Base-by-base conservation (phyloP, 2,329 filamentous ascomycete genomes). In the Aspergillus japonicus region DNA sequence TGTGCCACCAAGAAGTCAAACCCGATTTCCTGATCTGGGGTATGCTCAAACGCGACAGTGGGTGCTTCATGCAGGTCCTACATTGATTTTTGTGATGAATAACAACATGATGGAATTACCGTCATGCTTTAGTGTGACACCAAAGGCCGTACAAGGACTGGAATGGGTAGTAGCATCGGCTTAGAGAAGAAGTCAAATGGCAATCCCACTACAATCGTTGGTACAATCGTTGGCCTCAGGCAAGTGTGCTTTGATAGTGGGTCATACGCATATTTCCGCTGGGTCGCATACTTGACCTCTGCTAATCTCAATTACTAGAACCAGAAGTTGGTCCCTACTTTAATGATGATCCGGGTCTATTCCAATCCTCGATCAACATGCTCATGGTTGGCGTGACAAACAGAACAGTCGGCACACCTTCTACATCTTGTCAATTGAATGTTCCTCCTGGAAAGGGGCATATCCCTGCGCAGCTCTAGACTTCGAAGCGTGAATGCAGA, bases 181-280 rank as follows among this genome's bases (percentile, higher is more conserved):
- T 23, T 23, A 29, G 12, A n/a, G 31, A 12, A 52, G 33, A 52
- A 35, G 33, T 26, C 2, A 23, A 35, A 12, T 16, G 42, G 53
- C n/a, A 55, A 55, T 24, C 33, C n/a, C 53, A 29, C 26, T 29
- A 48, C 53, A 8, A 29, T 29, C 7, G 3, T 35, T 19, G 16
- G 14, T 47, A 48, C 53, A 29, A 29, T 3, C 26, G 3, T 24
- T 19, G 6, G 5, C 39, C 39, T 44, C 16, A 44, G 48, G 48
- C 42, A 31, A 23, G 6, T 16, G n/a, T 11, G 53, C 48, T 44
- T 44, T 44, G 48, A n/a, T 35, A 16, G 44, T 55, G 53, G 53
- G 42, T 55, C 53, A 23, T 33, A 47, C 29, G 42, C 52, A 54
- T 54, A 31, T 29, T 39, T 33, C 52, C n/a, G 42, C 26, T 47